Evolutionary conservation across 441 rosid genomes (phyloP).

Genomic region (Eruca vesicaria): DNA sequence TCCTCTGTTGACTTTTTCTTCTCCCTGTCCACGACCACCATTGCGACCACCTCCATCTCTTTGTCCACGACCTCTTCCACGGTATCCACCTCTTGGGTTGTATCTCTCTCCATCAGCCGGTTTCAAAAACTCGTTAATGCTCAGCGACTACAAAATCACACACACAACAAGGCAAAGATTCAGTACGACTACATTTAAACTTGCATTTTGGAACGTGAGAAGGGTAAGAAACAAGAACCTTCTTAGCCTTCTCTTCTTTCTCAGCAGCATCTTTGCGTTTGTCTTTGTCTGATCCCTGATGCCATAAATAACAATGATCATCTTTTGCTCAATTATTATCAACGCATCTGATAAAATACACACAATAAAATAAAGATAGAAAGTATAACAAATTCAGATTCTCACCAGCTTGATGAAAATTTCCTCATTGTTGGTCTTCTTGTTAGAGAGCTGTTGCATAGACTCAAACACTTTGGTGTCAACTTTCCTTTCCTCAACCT

Average conservation of each 20-base stretch:
- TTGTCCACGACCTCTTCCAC: constrained; percentile 23
- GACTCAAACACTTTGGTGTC: constrained; percentile 49
- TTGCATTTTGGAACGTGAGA: neutral
- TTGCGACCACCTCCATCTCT: constrained; percentile 17
- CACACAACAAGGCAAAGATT: neutral
- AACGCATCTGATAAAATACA: neutral
- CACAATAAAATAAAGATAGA: neutral
- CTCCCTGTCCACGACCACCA: constrained; percentile 27
- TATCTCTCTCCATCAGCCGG: constrained; percentile 29
- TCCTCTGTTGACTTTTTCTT: neutral
- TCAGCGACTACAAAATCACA: constrained; percentile 24
- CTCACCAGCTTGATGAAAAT: constrained; percentile 37
- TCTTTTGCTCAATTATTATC: neutral
- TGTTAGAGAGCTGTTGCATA: constrained; percentile 38
- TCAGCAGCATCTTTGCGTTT: constrained; percentile 37
- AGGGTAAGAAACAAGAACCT: constrained; percentile 14
- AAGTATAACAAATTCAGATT: neutral
- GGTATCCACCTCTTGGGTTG: constrained; percentile 27
- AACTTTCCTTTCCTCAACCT: constrained; percentile 78
- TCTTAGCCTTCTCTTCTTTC: constrained; percentile 34
- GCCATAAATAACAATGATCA: neutral
- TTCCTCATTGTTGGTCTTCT: constrained; percentile 30
- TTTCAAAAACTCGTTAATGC: constrained; percentile 36
- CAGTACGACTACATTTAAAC: too few relatives aligned
- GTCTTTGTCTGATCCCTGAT: constrained; percentile 37